These are phyloP conservation scores for Effrenium voratum DNA, from an alignment of 73 alveolate species.

Conservation along the genomic window DNA sequence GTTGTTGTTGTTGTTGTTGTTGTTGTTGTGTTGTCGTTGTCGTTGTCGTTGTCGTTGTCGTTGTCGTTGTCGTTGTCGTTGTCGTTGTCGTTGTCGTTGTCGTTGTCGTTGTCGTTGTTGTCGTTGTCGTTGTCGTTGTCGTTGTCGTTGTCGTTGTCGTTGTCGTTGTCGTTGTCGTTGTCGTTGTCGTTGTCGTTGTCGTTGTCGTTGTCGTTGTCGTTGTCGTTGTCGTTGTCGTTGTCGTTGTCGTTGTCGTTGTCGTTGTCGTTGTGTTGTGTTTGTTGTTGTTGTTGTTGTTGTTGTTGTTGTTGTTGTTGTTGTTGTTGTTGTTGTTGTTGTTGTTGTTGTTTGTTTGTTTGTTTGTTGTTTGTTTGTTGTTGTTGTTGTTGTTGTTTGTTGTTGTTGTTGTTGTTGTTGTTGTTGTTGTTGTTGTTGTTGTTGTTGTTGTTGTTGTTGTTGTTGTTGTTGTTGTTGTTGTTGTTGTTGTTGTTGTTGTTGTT, in stretches of 20 bases:
- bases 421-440: too few species aligned
- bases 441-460: too few species aligned
- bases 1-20: not conserved
- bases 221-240: not conserved
- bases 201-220: not conserved
- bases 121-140: not conserved
- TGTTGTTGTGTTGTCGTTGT: not conserved
- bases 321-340: too few species aligned
- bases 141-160: not conserved
- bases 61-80: not conserved
- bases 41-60: not conserved
- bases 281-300: not conserved
- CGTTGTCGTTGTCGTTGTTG: not conserved
- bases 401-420: too few species aligned
- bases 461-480: too few species aligned
- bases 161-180: not conserved
- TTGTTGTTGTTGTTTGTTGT: too few species aligned
- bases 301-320: too few species aligned
- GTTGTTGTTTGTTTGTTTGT: too few species aligned
- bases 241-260: not conserved
- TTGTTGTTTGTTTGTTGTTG: too few species aligned
- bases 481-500: too few species aligned
- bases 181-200: not conserved
- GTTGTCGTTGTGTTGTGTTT: not conserved
- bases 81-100: not conserved